Percentiles rank a stretch among this genome's conserved stretches.
These are phyloP conservation scores for Physcomitrium patens DNA, from an alignment of 225 moss, liverwort and hornwort genomes.

Conservation along the genomic window DNA sequence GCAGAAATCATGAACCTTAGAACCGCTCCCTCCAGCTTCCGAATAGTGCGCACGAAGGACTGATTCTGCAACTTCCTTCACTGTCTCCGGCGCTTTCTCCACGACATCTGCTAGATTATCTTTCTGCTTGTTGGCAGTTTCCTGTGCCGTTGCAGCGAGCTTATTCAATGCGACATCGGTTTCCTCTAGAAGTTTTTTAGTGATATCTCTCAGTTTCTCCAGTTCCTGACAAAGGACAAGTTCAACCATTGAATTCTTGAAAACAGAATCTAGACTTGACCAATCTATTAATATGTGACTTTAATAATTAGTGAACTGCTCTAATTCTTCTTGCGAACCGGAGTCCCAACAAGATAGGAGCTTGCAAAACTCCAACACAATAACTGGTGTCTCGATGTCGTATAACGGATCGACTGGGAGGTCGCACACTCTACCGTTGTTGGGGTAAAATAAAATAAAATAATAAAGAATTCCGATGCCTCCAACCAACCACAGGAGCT, in stretches of 20 bases:
- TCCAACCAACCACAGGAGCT: neutral
- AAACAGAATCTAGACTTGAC: no score
- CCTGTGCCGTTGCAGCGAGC: conserved; percentile 69
- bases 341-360: no score
- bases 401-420: no score
- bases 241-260: neutral
- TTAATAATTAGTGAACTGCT: no score
- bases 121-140: conserved; percentile 79
- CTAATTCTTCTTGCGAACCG: no score
- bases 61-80: conserved; percentile 85
- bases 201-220: conserved; percentile 86
- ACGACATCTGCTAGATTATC: conserved; percentile 76
- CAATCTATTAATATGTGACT: no score
- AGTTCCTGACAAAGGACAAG: conserved; percentile 43
- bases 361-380: no score
- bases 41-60: conserved; percentile 84
- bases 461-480: neutral
- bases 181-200: conserved; percentile 78
- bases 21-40: conserved; percentile 56
- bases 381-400: no score
- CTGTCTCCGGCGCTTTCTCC: conserved; percentile 87
- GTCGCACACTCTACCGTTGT: no score
- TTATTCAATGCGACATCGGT: conserved; percentile 74
- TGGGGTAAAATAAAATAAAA: no score
- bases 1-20: conserved; percentile 99